Evolutionary conservation across 2,329 filamentous ascomycete genomes (phyloP), one percentile per base, ranked within the genome.

Genomic region (Penicillium sp.): DNA sequence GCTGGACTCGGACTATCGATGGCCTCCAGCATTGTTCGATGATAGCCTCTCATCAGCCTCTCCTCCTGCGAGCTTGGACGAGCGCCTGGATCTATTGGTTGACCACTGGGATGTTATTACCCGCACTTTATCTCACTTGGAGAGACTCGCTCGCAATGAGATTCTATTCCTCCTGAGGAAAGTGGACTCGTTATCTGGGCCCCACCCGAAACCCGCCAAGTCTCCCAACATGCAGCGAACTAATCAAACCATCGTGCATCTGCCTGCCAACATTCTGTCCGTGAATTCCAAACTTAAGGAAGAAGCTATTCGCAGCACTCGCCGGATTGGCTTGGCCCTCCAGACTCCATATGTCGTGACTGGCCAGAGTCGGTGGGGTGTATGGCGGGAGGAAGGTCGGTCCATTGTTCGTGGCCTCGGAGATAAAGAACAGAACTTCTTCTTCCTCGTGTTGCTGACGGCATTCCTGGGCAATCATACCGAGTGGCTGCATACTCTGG

Each of bases 41-140:
- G 68, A 71, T 37, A 67, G 58, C 40, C 59, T 72, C 22, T 71
- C 71, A n/a, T 67, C 69, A 46, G 73, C 71, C 6, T 68, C 72
- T 4, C 69, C 74, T 13, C 71, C 74, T 3, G 66, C 75, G 9
- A 75, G 72, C 10, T 58, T 74, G 38, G 77, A 80, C 57, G 75
- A 78, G 46, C 72, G 77, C 9, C 74, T 80, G 10, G 77, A 80
- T 54, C 64, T 77, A 7, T 66, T 81, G 23, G 76, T 78, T 22
- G 75, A 79, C 46, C 77, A 79, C 50, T 81, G 77, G 78, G 77
- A 81, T 58, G 73, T 80, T 51, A 78, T 81, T 48, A 75, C 76
- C 41, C 72, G 78, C 18, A 77, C 77, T 2, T 62, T 81, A 20
- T 76, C 75, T 1, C 74, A 73, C 44, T 64, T 81, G 10, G 77